phyloP scores from a whole-genome alignment of 208 protist genomes.

The Tritrichomonas musculus region DNA sequence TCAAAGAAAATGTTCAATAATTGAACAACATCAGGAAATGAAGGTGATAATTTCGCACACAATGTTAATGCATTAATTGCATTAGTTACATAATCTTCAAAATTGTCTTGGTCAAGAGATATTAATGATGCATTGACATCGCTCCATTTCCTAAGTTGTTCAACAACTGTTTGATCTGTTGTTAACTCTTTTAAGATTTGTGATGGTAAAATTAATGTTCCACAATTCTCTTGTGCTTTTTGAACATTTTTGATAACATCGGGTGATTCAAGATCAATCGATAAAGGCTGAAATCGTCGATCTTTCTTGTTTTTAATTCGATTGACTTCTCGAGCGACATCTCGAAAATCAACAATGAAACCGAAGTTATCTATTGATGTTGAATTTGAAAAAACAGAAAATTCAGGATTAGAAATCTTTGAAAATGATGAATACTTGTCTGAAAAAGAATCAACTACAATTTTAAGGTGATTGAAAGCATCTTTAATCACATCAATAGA shows the following conservation, averaged over 20 bases:
- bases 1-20: slow-evolving; percentile 16
- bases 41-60: background rate
- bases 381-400: no score
- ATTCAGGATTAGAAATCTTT: background rate
- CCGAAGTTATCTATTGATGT: no score
- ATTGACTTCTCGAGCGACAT: no score
- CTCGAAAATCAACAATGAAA: no score
- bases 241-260: no score
- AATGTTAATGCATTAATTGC: background rate
- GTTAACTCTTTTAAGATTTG: background rate
- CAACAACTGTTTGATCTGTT: background rate
- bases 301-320: no score
- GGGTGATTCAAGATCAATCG: no score
- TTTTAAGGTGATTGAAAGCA: background rate
- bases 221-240: background rate
- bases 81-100: background rate
- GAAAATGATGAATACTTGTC: background rate
- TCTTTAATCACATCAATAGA: background rate
- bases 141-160: background rate
- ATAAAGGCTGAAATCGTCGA: no score
- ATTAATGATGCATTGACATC: slow-evolving; percentile 9
- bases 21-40: background rate
- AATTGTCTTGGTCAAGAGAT: background rate
- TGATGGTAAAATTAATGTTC: background rate
- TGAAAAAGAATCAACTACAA: background rate